phyloP scores from a whole-genome alignment of 768 basidiomycete genomes.

The Mycena floridula region DNA sequence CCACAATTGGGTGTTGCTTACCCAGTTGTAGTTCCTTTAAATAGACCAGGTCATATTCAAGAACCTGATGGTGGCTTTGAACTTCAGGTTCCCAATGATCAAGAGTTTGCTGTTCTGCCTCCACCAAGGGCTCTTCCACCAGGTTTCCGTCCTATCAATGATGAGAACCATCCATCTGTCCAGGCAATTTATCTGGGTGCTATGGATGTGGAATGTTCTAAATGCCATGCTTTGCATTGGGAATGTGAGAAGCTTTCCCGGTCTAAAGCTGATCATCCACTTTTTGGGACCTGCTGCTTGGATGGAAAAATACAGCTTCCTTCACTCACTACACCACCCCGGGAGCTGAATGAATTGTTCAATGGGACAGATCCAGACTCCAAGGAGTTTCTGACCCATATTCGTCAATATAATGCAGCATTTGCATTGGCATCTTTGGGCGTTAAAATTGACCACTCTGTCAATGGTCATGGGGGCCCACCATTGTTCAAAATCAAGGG shows the following conservation, averaged over 20 bases:
- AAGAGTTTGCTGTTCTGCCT: too few species aligned
- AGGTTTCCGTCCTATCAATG: too few species aligned
- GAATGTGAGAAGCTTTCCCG: conserved; percentile 4
- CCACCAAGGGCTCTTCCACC: too few species aligned
- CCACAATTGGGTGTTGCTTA: too few species aligned
- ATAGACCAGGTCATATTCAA: too few species aligned
- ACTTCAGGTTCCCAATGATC: too few species aligned
- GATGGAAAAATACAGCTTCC: conserved; percentile 17
- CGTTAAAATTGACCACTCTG: conserved; percentile 16
- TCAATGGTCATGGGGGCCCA: conserved; percentile 19
- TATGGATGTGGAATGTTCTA: conserved; percentile 11
- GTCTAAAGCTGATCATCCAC: not conserved
- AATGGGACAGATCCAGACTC: conserved; percentile 6
- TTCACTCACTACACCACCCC: conserved; percentile 7
- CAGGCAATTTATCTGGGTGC: conserved; percentile 12
- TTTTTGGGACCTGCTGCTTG: conserved; percentile 24
- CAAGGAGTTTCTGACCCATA: conserved; percentile 23
- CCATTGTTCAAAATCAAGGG: conserved; percentile 22
- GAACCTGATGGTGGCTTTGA: too few species aligned
- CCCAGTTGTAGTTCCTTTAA: too few species aligned
- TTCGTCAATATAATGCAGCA: conserved; percentile 14
- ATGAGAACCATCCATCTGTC: too few species aligned
- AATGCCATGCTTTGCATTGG: conserved; percentile 10
- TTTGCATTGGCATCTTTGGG: conserved; percentile 27
- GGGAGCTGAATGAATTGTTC: conserved; percentile 5